Evolutionary conservation across 306 rosid genomes (phyloP).

Genomic region (Dryas alaskensis): DNA sequence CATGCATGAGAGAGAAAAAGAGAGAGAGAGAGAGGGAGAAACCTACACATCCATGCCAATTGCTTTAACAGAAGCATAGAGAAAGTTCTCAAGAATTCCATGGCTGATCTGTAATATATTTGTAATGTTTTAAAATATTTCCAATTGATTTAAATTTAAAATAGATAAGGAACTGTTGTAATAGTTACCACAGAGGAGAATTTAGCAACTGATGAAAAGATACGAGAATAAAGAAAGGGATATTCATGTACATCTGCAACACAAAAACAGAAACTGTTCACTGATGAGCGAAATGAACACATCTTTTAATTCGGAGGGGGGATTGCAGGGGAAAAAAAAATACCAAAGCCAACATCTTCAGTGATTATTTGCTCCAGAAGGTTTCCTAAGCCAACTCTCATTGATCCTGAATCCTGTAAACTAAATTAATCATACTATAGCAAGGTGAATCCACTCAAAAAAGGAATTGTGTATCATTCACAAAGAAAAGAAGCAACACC

Average conservation of each 20-base stretch:
- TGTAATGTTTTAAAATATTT: constrained; percentile 20
- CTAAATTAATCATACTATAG: constrained; percentile 19
- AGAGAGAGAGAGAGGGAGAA: constrained; percentile 19
- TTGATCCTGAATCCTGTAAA: constrained; percentile 52
- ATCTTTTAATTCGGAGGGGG: background rate
- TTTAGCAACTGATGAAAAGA: constrained; percentile 71
- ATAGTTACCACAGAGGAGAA: constrained; percentile 78
- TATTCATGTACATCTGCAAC: constrained; percentile 65
- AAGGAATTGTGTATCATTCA: constrained; percentile 4
- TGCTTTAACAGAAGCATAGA: constrained; percentile 69
- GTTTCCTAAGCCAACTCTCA: constrained; percentile 39
- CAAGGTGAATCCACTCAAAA: constrained; percentile 10
- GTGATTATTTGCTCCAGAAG: constrained; percentile 61
- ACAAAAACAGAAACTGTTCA: constrained; percentile 21
- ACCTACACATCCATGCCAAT: constrained; percentile 78
- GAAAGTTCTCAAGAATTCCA: constrained; percentile 59
- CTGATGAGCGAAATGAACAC: constrained; percentile 20
- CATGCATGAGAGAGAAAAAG: constrained; percentile 3
- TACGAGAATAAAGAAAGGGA: constrained; percentile 89
- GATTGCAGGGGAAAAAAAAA: constrained; percentile 9
- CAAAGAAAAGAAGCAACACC: constrained; percentile 20
- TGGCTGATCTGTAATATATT: constrained; percentile 54
- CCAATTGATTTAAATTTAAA: background rate
- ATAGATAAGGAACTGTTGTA: constrained; percentile 1
- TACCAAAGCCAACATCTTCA: constrained; percentile 69